A percentile compares a stretch with the other conserved stretches of the same genome.
These are phyloP conservation scores for Boehmeria nivea DNA, from an alignment of 306 rosid genomes.

Conservation along the genomic window DNA sequence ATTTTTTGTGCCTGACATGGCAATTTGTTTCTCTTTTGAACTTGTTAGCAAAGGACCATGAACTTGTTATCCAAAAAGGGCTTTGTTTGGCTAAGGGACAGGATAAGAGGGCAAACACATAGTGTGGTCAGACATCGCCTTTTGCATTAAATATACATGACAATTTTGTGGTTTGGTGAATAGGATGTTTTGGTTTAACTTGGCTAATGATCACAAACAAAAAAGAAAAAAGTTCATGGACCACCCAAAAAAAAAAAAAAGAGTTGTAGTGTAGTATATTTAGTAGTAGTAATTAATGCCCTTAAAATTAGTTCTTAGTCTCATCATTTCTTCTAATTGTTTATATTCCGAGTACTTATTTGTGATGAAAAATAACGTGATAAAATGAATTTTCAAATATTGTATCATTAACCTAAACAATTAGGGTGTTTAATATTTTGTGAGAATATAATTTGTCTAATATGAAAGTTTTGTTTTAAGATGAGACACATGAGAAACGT, in stretches of 20 bases:
- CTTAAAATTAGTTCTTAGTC: too few relatives aligned
- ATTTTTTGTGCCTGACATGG: too few relatives aligned
- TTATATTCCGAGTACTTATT: too few relatives aligned
- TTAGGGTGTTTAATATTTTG: too few relatives aligned
- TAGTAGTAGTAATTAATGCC: too few relatives aligned
- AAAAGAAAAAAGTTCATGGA: constrained; percentile 8
- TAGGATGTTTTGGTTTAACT: constrained; percentile 10
- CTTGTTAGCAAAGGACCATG: constrained; percentile 23
- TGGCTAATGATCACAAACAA: neutral
- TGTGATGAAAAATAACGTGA: too few relatives aligned
- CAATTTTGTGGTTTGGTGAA: constrained; percentile 19
- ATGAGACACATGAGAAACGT: too few relatives aligned
- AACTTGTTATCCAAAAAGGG: constrained; percentile 29
- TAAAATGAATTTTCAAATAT: too few relatives aligned
- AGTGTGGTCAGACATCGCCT: constrained; percentile 25
- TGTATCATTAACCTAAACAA: neutral
- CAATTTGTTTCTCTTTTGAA: constrained; percentile 10
- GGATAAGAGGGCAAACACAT: constrained; percentile 31
- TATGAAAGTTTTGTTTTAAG: too few relatives aligned
- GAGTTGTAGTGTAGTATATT: neutral
- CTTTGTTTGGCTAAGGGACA: constrained; percentile 26
- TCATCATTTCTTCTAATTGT: too few relatives aligned
- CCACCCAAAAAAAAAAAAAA: constrained; percentile 17
- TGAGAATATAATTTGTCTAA: too few relatives aligned
- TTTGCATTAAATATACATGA: constrained; percentile 25